phyloP scores from a whole-genome alignment of 768 basidiomycete genomes.

The Russula earlei region DNA sequence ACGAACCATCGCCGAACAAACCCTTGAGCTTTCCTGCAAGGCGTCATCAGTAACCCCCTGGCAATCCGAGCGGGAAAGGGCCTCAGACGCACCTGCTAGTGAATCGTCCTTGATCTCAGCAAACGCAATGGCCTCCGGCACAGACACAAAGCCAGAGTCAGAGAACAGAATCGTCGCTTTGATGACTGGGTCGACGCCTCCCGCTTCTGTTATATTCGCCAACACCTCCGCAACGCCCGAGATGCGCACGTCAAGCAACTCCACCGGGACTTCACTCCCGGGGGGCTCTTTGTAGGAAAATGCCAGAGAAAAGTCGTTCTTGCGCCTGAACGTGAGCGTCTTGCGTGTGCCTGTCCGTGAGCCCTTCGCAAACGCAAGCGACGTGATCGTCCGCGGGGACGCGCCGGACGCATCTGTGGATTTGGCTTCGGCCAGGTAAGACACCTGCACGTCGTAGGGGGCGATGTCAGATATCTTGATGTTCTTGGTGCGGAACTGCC shows the following conservation, averaged over 20 bases:
- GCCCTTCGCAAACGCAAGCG: conserved; percentile 66
- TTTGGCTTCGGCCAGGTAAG: conserved; percentile 59
- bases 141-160: conserved; percentile 78
- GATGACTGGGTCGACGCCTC: conserved; percentile 73
- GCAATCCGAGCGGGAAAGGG: neutral
- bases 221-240: conserved; percentile 66
- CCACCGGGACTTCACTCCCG: conserved; percentile 60
- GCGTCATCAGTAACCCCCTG: conserved; percentile 2
- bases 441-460: conserved; percentile 67
- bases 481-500: conserved; percentile 92
- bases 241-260: conserved; percentile 66
- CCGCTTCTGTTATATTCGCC: conserved; percentile 73
- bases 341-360: conserved; percentile 77
- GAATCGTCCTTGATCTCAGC: conserved; percentile 80
- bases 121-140: conserved; percentile 67
- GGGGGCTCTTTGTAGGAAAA: conserved; percentile 65
- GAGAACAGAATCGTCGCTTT: conserved; percentile 78
- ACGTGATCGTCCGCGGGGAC: conserved; percentile 61
- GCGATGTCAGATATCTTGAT: conserved; percentile 74
- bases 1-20: conserved; percentile 60
- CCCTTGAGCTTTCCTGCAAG: conserved; percentile 73
- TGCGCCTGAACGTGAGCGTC: conserved; percentile 76
- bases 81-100: conserved; percentile 44
- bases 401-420: conserved; percentile 28
- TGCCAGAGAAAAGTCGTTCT: conserved; percentile 71